Evolutionary conservation across 768 basidiomycete species (phyloP).

Genomic region (Lactarius pseudohatsudake): DNA sequence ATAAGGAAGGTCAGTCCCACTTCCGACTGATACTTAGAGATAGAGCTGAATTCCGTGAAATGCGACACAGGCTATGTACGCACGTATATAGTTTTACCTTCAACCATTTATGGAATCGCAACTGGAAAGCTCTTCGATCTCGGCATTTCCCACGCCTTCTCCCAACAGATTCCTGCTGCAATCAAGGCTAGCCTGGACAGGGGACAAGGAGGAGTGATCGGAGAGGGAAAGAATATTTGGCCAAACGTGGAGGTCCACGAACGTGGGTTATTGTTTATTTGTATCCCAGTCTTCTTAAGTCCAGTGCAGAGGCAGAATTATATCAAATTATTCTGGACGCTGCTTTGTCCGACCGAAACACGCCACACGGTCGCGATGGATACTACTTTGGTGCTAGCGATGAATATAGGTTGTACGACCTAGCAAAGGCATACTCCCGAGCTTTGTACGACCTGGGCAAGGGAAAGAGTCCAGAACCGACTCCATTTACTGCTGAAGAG

Average conservation of each 20-base stretch:
- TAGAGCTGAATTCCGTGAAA: not conserved
- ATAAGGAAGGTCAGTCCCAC: constrained; percentile 43
- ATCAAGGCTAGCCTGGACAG: constrained; percentile 48
- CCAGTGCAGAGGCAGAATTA: constrained; percentile 42
- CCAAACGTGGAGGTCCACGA: constrained; percentile 57
- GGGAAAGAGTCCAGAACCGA: constrained; percentile 40
- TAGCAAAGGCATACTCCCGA: constrained; percentile 41
- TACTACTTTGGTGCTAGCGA: constrained; percentile 38
- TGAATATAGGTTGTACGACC: constrained; percentile 37
- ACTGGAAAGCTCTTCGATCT: constrained; percentile 46
- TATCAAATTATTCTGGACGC: constrained; percentile 45
- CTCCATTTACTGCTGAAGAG: constrained; percentile 46
- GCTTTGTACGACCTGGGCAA: constrained; percentile 37
- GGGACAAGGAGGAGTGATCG: constrained; percentile 53
- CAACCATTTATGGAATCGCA: constrained; percentile 61
- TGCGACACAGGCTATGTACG: constrained; percentile 44
- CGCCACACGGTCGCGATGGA: constrained; percentile 39
- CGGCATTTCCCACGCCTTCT: constrained; percentile 54
- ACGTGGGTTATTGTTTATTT: constrained; percentile 35
- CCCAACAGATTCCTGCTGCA: constrained; percentile 51
- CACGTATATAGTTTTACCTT: constrained; percentile 53
- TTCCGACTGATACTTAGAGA: not conserved
- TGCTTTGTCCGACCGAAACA: constrained; percentile 31
- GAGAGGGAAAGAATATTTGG: constrained; percentile 60
- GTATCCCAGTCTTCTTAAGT: not conserved